Conservation (phyloP, 2,329 filamentous ascomycete species). For the Cordyceps cicadae region DNA sequence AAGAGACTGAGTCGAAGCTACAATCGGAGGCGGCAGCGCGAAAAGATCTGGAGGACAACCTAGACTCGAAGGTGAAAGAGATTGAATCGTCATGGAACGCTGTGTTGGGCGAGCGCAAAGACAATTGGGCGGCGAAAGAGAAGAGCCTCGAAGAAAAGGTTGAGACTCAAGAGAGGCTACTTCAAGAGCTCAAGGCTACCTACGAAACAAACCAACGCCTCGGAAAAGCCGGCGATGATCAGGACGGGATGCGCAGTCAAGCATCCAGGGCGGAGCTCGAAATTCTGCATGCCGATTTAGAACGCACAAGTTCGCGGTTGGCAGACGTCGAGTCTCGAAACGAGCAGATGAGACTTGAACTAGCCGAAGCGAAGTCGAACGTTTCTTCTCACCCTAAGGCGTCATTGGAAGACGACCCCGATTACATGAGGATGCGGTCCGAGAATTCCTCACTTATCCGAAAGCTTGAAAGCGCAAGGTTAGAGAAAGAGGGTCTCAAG, state of each 20-base stretch:
- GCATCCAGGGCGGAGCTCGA: conserved; percentile 87
- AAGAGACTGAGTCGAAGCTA: conserved; percentile 72
- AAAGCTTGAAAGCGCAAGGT: conserved; percentile 73
- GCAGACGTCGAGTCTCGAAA: conserved; percentile 91
- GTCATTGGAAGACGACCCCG: conserved; percentile 78
- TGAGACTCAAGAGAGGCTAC: conserved; percentile 81
- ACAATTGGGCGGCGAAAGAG: conserved; percentile 95
- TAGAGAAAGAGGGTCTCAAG: conserved; percentile 76
- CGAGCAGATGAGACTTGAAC: conserved; percentile 81
- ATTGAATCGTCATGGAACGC: conserved; percentile 85
- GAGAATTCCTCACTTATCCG: conserved; percentile 89
- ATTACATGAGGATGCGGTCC: conserved; percentile 77
- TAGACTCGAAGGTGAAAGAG: conserved; percentile 77
- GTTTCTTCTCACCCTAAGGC: conserved; percentile 51
- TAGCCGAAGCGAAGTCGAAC: conserved; percentile 75
- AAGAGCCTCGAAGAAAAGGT: conserved; percentile 85
- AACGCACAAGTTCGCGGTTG: conserved; percentile 76
- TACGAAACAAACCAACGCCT: conserved; percentile 93
- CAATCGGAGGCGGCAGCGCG: conserved; percentile 67
- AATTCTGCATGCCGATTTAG: conserved; percentile 83
- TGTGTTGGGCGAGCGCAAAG: conserved; percentile 84
- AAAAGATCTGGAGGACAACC: conserved; percentile 65
- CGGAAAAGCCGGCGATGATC: conserved; percentile 60
- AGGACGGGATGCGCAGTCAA: conserved; percentile 49
- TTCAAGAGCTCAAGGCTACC: conserved; percentile 93